Base-by-base conservation (phyloP, 1,139 yeast species). In the Suhomyces wounanorum region DNA sequence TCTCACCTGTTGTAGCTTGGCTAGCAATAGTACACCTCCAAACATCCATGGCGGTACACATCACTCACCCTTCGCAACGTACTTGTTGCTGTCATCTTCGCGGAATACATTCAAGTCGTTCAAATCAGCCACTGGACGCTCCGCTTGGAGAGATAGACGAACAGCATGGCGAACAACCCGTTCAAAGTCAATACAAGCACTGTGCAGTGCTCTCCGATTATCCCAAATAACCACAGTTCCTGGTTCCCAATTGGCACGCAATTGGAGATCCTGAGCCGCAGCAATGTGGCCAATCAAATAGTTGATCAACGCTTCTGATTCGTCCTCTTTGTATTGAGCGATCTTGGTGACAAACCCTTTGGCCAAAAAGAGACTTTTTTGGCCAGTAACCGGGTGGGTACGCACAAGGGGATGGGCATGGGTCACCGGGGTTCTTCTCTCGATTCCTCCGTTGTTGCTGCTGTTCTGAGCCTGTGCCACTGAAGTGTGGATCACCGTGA, bases 181-280 rank as follows among this genome's bases (percentile, higher is more conserved):
- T 46, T 72, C 76, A 73, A 74, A 72, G 60, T 75, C 79, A 51
- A 72, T 65, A 39, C 70, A 67, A 14, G 78, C 78, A 14, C 76
- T 65, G 57, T 75, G 79, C 26, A 70, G 71, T 6, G 72, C 68
- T 52, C 75, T 66, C 62, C 79, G 69, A 65, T 75, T 75, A 53
- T 74, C 78, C 77, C 78, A 82, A 45, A 81, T 74, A 18, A 79
- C 84, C 43, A 82, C 83, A 26, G 85, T 70, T 37, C 75, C 77
- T 45, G 79, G 79, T 60, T 81, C 83, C 84, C 85, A 82, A 56
- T 69, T 75, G 17, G 81, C 84, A 62, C 87, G 72, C 54, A 79
- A 73, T 54, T 81, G 85, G 55, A 82, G 71, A 59, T 82, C 87
- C 47, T 75, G 78, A 16, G 81, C 66, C 51, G 61, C 67, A 52